Evolutionary conservation across 176 grass and related monocot genomes (phyloP).

Genomic region (Rhipidocladum racemiflorum): DNA sequence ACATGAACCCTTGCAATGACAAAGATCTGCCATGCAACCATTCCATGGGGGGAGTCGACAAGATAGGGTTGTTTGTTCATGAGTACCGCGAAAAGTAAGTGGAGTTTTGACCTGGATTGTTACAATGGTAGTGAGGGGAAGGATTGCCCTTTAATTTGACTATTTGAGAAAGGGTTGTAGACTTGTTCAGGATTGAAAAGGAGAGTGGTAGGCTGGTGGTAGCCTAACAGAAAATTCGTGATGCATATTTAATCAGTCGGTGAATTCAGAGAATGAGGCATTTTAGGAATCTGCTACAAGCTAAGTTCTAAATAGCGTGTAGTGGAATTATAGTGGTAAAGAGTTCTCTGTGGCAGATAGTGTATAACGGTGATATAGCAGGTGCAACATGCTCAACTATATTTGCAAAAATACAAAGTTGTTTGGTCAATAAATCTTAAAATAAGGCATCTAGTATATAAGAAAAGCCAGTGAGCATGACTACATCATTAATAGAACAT

Average conservation of each 20-base stretch:
- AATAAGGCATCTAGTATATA: neutral
- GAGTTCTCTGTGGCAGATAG: neutral
- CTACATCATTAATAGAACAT: neutral
- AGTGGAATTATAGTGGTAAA: neutral
- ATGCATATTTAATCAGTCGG: neutral
- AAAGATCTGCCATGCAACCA: neutral
- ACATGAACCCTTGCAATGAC: neutral
- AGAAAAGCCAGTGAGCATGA: neutral
- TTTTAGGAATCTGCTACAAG: neutral
- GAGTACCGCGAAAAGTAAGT: neutral
- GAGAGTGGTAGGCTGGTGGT: no score
- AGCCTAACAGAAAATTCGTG: neutral
- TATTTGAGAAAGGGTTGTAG: neutral
- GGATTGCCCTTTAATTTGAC: neutral
- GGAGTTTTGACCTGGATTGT: conserved; percentile 4
- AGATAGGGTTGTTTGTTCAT: conserved; percentile 1
- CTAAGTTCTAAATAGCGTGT: conserved; percentile 3
- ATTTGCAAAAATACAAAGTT: neutral
- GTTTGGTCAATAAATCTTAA: neutral
- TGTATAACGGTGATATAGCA: neutral
- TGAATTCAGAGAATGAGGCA: neutral
- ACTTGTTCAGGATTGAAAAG: neutral
- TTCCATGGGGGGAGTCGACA: neutral
- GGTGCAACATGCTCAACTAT: neutral
- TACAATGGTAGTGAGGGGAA: neutral